A percentile compares a stretch with the other conserved stretches of the same genome.
Evolutionary conservation across 129 eudicot species (phyloP).

Genomic region (Heracleum sosnowskyi): DNA sequence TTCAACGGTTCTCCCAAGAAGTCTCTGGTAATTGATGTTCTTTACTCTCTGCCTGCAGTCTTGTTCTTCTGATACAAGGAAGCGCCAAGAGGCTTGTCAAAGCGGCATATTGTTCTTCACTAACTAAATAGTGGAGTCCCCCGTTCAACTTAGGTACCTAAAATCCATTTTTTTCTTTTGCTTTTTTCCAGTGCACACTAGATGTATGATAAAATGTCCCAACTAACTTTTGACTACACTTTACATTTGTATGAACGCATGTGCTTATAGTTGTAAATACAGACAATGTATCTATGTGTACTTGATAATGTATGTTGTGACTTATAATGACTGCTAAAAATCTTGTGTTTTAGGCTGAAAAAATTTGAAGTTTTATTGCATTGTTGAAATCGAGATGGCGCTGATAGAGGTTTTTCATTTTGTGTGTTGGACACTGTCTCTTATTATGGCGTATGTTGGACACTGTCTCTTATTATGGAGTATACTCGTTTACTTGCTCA

Average conservation of each 20-base stretch:
- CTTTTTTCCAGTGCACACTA: too few relatives aligned
- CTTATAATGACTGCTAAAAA: not conserved
- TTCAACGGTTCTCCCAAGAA: too few relatives aligned
- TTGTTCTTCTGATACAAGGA: too few relatives aligned
- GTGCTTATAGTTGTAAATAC: not conserved
- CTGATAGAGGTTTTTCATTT: constrained; percentile 1
- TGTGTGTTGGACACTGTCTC: constrained; percentile 59
- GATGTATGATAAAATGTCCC: too few relatives aligned
- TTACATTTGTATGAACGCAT: not conserved
- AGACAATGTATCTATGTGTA: not conserved
- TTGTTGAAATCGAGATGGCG: not conserved
- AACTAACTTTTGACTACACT: too few relatives aligned
- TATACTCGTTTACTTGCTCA: constrained; percentile 34
- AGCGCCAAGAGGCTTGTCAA: too few relatives aligned
- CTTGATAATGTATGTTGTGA: not conserved
- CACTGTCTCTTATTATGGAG: constrained; percentile 46
- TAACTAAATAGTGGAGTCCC: too few relatives aligned
- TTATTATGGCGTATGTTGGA: constrained; percentile 58
- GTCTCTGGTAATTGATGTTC: too few relatives aligned
- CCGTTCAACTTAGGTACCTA: too few relatives aligned
- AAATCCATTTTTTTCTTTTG: too few relatives aligned
- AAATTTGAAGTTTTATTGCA: not conserved
- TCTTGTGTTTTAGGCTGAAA: not conserved
- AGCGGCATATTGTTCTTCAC: too few relatives aligned
- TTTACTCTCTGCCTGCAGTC: too few relatives aligned